Evolutionary conservation across 2,329 filamentous ascomycete genomes (phyloP), one percentile per base, ranked within the genome.

Genomic region (Ophiocordyceps camponoti-leonardi): DNA sequence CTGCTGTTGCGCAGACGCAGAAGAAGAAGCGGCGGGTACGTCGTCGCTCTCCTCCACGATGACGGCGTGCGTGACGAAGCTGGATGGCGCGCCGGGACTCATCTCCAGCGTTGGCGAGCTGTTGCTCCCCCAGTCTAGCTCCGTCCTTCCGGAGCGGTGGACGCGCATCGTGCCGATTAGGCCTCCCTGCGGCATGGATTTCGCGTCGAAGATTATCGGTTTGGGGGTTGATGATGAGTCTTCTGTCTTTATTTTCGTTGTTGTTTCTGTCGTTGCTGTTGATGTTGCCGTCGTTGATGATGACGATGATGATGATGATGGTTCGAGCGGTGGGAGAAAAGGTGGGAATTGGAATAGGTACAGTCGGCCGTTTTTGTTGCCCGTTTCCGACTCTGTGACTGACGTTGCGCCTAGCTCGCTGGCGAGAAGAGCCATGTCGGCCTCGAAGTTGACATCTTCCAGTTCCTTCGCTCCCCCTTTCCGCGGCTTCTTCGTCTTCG

Each of bases 331-430:
- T 8, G 77, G 76, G 12, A 81, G 66, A 4, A 79, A 62, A 6
- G 75, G 75, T 39, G 77, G 77, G 51, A 81, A 73, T 52, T 81
- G 77, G 61, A 81, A 81, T 44, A 81, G 65, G 49, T 79, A 80
- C 45, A 80, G 58, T 35, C 73, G 68, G 20, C 77, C 75, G 42
- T 78, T 73, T 50, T 65, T 66, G 57, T 63, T 59, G 42, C 57
- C 50, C 2, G 57, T 50, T 57, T 41, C 58, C 55, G 16, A 49
- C 50, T 59, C 56, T 20, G 57, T 53, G 13, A 64, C 54, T 18
- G 58, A 56, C 41, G 61, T 52, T 37, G 61, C 56, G 22, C 65
- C 66, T n/a, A 69, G 54, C 46, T 70, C 67, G 50, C 58, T 61
- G 22, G 65, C 61, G 23, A 69, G 60, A 10, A 67, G 61, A 44